A percentile compares a stretch with the other conserved stretches of the same genome.
These are phyloP conservation scores for Termitomyces sp. DNA, from an alignment of 1,284 basidiomycete genomes.

Conservation along the genomic window DNA sequence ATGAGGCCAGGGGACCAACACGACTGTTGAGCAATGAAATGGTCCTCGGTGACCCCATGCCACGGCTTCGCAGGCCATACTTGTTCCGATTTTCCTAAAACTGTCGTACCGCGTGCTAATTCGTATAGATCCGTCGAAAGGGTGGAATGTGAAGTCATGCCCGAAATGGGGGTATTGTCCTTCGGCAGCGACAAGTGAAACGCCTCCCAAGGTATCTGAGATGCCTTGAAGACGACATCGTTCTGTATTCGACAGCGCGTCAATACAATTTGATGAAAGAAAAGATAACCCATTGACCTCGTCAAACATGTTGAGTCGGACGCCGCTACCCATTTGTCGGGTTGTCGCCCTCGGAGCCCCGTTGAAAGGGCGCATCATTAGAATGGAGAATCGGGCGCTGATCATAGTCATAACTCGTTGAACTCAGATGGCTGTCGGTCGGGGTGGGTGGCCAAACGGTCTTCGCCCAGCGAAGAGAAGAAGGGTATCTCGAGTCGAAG, in stretches of 20 bases:
- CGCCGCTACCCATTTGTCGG: not conserved
- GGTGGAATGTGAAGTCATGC: not conserved
- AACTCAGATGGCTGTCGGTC: too few relatives aligned
- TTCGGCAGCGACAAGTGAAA: not conserved
- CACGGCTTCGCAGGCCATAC: not conserved
- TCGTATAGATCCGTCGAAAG: not conserved
- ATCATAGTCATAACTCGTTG: not conserved
- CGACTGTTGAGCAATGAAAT: not conserved
- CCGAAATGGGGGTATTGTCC: not conserved
- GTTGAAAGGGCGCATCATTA: not conserved
- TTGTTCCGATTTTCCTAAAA: not conserved
- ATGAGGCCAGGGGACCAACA: constrained; percentile 3
- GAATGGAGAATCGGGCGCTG: not conserved
- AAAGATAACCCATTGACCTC: not conserved
- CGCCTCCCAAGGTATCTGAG: not conserved
- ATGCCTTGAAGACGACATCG: not conserved
- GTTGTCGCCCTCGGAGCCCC: not conserved
- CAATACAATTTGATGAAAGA: not conserved
- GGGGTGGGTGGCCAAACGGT: not conserved
- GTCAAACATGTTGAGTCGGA: not conserved
- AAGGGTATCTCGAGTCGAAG: not conserved
- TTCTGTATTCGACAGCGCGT: not conserved
- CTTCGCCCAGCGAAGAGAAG: constrained; percentile 4
- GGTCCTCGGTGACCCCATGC: not conserved
- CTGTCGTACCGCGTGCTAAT: not conserved